Evolutionary conservation across 1,284 basidiomycete genomes (phyloP), one percentile per base, ranked within the genome.

Genomic region (Puccinia hordei): DNA sequence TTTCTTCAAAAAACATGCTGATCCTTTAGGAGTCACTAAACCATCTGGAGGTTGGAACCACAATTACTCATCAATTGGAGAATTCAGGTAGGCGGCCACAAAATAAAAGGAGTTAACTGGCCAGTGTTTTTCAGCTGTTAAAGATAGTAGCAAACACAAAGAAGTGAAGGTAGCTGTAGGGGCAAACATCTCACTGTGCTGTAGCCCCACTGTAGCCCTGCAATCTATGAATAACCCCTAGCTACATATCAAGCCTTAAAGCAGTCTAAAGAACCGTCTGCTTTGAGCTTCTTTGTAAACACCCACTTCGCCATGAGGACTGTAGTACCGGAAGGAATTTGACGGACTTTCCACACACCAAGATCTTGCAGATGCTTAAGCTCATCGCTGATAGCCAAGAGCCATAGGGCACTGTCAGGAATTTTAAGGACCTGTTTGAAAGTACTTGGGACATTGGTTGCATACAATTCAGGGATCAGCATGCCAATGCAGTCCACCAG

Each of bases 201-300:
- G 78, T 24, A 69, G 17, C 17, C 22, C 27, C 76, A 24, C 9
- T 79, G 78, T 24, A 69, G 17, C 17, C 22, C 27, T 57, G 82
- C 81, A n/a, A 24, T 24, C 12, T 41, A 12, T 41, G 38, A 41
- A 71, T 41, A 80, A 46, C 82, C 81, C 27, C 69, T 49, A 38
- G 77, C 82, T 24, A 82, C 81, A 35, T 63, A 81, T 27, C 82
- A 19, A 15, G 78, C 81, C 66, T 82, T 81, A n/a, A n/a, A n/a
- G n/a, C n/a, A n/a, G n/a, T n/a, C n/a, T n/a, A n/a, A n/a, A n/a
- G 71, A 57, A 81, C 24, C 38, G 17, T 13, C 3, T 80, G 38
- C 44, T 35, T n/a, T 38, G 24, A 12, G 15, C 44, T 81, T 81
- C 22, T 71, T 35, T n/a, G 73, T 46, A 55, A 76, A 77, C n/a